Percentiles rank a stretch among this genome's conserved stretches.
These are phyloP conservation scores for Apodospora peruviana DNA, from an alignment of 495 filamentous ascomycete genomes.

Conservation along the genomic window DNA sequence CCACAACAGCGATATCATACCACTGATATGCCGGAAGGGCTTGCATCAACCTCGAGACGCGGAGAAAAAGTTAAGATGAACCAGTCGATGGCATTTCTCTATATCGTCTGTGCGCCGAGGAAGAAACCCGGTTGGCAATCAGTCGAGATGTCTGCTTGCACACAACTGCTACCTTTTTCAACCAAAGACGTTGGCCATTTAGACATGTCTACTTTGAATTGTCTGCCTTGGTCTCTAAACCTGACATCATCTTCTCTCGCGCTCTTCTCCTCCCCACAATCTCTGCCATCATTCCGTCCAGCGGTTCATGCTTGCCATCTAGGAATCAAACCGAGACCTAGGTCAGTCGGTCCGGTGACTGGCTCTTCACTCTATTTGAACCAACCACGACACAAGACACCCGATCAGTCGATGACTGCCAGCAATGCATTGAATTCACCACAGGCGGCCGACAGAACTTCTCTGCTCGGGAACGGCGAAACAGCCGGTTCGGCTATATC, in stretches of 20 bases:
- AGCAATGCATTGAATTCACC: background rate
- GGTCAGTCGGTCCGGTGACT: background rate
- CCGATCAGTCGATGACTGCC: background rate
- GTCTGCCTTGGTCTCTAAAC: background rate
- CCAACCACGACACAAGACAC: background rate
- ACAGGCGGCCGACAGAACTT: background rate
- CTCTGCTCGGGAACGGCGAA: conserved; percentile 10
- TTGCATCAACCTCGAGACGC: background rate
- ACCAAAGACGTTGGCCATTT: background rate
- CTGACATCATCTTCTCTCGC: background rate
- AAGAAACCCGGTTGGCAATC: too few relatives aligned
- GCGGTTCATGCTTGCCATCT: background rate
- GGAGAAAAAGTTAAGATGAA: background rate
- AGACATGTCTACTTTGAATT: background rate
- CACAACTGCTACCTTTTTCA: background rate
- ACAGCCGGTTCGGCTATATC: conserved; percentile 31
- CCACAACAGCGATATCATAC: background rate
- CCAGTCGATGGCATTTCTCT: background rate
- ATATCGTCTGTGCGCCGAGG: too few relatives aligned
- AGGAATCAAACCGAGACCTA: background rate
- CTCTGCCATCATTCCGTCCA: background rate
- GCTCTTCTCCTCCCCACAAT: background rate
- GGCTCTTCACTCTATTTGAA: background rate
- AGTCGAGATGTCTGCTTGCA: background rate
- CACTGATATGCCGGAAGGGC: background rate